Evolutionary conservation across 2,329 filamentous ascomycete genomes (phyloP), one percentile per base, ranked within the genome.

Genomic region (Tolypocladium pustulatum): DNA sequence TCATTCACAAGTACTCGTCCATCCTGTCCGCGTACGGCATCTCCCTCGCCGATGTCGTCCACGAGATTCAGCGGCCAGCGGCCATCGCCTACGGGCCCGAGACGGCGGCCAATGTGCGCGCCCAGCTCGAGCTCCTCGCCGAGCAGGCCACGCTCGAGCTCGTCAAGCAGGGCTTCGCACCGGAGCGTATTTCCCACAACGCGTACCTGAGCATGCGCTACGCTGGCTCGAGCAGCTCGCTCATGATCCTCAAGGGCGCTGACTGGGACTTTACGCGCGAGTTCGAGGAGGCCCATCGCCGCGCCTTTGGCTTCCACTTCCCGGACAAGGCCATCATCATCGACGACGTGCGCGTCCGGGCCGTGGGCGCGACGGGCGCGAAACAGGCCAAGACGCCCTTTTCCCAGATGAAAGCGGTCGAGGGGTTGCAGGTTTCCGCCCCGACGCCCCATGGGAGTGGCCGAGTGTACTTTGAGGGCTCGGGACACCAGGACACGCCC

Each of bases 261-360:
- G 65, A 65, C 56, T 66, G 66, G 66, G 57, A 67, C 32, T 65
- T 65, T 22, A 59, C 58, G 52, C 59, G 60, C 4, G 62, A 59
- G 55, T 66, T 66, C 52, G 63, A 64, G 54, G 81, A 83, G 63
- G 84, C 88, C 61, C 88, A 91, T 67, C 81, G 88, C 62, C 86
- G 88, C 65, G 88, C 90, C 65, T 91, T 90, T 65, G 87, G 87
- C 1, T 91, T 91, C 68, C 87, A 83, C 1, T 66, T 68, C 57
- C 76, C 79, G 54, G 68, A 69, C 25, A 69, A 75, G 54, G 65
- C 69, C 10, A 71, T 78, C n/a, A 64, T 77, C 1, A 70, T 78
- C 15, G 76, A 77, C 46, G 73, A 76, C 54, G 69, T 77, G 34
- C 72, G 75, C 12, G 71, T 78, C 5, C 71, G 76, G 27, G 73